These are phyloP conservation scores for Macrolepiota fuliginosa DNA, from an alignment of 768 basidiomycete species.

Conservation along the genomic window DNA sequence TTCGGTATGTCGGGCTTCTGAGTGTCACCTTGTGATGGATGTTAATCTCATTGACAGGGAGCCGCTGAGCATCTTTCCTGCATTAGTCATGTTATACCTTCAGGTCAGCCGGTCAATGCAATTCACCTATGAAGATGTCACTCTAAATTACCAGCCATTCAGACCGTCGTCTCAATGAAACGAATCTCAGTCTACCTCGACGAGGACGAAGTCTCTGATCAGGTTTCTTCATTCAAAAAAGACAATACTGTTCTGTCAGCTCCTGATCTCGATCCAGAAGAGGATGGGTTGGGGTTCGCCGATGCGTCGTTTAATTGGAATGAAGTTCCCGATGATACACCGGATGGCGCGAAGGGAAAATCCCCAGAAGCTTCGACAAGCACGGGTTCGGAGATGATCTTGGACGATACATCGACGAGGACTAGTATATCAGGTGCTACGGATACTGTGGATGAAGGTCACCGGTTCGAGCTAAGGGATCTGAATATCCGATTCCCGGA, in stretches of 20 bases:
- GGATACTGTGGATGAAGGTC: slow-evolving; percentile 33
- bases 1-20: slow-evolving; percentile 43
- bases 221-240: slow-evolving; percentile 64
- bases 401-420: background rate
- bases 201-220: slow-evolving; percentile 67
- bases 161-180: slow-evolving; percentile 62
- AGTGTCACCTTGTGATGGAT: background rate
- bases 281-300: slow-evolving; percentile 48
- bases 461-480: slow-evolving; percentile 65
- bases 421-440: slow-evolving; percentile 9
- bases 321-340: slow-evolving; percentile 35
- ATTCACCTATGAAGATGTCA: background rate
- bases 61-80: slow-evolving; percentile 79
- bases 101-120: slow-evolving; percentile 34
- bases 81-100: slow-evolving; percentile 75
- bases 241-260: slow-evolving; percentile 22
- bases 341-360: slow-evolving; percentile 3
- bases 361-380: slow-evolving; percentile 3
- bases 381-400: background rate
- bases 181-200: slow-evolving; percentile 66
- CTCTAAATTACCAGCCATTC: background rate
- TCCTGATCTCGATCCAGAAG: slow-evolving; percentile 22
- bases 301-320: slow-evolving; percentile 65
- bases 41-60: slow-evolving; percentile 32
- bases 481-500: slow-evolving; percentile 70